A percentile compares a stretch with the other conserved stretches of the same genome.
phyloP scores from a whole-genome alignment of 2,329 filamentous ascomycete species.

The Fusarium secorum region DNA sequence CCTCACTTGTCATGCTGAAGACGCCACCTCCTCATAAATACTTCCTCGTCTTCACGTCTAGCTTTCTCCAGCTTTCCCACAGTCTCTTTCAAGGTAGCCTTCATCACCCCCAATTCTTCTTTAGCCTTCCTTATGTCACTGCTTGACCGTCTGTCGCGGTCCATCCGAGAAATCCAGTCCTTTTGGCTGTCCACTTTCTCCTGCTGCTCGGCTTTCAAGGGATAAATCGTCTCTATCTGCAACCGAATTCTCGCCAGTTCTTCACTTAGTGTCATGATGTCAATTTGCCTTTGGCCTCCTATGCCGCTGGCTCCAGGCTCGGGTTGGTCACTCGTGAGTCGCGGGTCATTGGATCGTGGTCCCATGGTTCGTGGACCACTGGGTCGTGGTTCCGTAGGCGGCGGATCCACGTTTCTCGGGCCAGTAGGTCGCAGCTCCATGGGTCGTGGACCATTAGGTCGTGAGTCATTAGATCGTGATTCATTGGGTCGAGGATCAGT shows the following conservation, averaged over 20 bases:
- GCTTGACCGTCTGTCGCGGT: neutral
- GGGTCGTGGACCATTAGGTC: neutral
- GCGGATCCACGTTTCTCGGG: neutral
- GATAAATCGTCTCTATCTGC: neutral
- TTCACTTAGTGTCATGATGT: neutral
- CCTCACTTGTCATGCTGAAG: neutral
- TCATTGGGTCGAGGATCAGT: neutral
- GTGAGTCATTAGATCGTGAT: neutral
- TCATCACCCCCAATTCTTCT: accelerated
- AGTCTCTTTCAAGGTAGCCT: neutral
- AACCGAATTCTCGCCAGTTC: accelerated
- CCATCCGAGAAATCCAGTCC: accelerated
- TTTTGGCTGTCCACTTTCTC: neutral
- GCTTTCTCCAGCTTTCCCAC: neutral
- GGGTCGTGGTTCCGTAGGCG: neutral
- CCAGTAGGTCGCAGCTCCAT: neutral
- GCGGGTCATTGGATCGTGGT: neutral
- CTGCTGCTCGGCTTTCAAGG: neutral
- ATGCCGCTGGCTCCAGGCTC: neutral
- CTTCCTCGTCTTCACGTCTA: neutral
- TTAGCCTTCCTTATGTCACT: accelerated
- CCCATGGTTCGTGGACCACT: neutral
- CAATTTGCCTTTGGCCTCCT: accelerated
- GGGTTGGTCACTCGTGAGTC: neutral
- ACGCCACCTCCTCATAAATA: neutral